Percentiles rank a stretch among this genome's conserved stretches.
Conservation (phyloP, 2,329 filamentous ascomycete species). For the Aureobasidium lini region DNA sequence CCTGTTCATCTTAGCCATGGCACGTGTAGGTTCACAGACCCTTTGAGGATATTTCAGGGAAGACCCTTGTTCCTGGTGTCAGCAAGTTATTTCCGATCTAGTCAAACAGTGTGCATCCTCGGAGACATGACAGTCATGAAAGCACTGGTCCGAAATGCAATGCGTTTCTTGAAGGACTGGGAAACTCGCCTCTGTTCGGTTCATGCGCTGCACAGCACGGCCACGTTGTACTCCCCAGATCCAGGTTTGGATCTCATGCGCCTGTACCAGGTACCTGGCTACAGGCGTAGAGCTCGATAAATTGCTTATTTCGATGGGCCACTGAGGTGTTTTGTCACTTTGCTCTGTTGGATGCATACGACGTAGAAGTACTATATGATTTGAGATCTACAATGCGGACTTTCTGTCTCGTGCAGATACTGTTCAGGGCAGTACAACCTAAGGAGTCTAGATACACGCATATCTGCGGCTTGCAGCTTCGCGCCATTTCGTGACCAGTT, state of each 20-base stretch:
- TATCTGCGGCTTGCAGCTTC: neutral
- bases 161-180: neutral
- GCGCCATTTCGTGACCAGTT: neutral
- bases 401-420: neutral
- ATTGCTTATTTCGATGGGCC: neutral
- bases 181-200: neutral
- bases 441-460: neutral
- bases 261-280: conserved; percentile 5
- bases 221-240: neutral
- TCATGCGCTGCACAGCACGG: conserved; percentile 5
- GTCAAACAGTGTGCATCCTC: neutral
- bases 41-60: neutral
- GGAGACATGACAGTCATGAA: neutral
- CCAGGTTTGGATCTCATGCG: neutral
- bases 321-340: neutral
- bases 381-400: neutral
- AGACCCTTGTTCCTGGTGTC: neutral
- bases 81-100: conserved; percentile 5
- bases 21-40: conserved; percentile 11
- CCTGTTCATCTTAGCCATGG: conserved; percentile 2
- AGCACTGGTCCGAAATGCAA: neutral
- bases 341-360: neutral
- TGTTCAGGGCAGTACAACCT: neutral
- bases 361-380: neutral
- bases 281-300: neutral